Percentiles rank a stretch among this genome's conserved stretches.
Conservation (phyloP, 495 filamentous ascomycete species). For the Neurospora sp. region DNA sequence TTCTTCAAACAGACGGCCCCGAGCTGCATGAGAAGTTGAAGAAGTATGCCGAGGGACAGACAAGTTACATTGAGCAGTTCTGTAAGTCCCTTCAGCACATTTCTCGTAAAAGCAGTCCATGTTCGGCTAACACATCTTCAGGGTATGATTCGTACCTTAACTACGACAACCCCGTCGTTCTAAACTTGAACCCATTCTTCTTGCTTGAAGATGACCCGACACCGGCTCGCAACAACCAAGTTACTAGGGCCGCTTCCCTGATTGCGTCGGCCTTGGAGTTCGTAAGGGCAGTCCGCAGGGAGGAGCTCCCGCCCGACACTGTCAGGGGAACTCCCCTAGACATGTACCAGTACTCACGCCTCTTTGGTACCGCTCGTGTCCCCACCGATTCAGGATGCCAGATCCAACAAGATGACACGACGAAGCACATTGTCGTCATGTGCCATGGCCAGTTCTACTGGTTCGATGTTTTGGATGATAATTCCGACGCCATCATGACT, state of each 20-base stretch:
- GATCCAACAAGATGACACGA: constrained; percentile 82
- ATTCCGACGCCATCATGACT: constrained; percentile 91
- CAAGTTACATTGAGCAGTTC: constrained; percentile 98
- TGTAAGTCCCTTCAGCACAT: constrained; percentile 49
- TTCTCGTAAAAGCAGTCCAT: background rate
- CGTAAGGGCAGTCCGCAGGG: constrained; percentile 82
- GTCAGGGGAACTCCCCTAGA: constrained; percentile 72
- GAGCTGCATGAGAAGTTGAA: constrained; percentile 80
- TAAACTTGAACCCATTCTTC: constrained; percentile 98
- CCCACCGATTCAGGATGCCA: constrained; percentile 93
- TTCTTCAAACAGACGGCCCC: constrained; percentile 73
- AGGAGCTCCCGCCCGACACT: constrained; percentile 87
- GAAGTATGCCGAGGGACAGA: constrained; percentile 85
- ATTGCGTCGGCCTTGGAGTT: constrained; percentile 86
- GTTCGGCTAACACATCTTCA: constrained; percentile 22
- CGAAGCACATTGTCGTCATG: constrained; percentile 88
- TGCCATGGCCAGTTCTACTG: constrained; percentile 97
- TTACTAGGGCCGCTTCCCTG: constrained; percentile 86
- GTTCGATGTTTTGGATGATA: constrained; percentile 95
- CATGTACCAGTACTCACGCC: constrained; percentile 96
- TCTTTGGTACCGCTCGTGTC: constrained; percentile 91
- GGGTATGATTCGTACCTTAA: constrained; percentile 99
- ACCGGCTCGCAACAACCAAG: constrained; percentile 89
- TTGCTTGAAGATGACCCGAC: constrained; percentile 95
- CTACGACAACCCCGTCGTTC: constrained; percentile 93